phyloP scores from a whole-genome alignment of 768 basidiomycete species.

The Arthromyces matolae region DNA sequence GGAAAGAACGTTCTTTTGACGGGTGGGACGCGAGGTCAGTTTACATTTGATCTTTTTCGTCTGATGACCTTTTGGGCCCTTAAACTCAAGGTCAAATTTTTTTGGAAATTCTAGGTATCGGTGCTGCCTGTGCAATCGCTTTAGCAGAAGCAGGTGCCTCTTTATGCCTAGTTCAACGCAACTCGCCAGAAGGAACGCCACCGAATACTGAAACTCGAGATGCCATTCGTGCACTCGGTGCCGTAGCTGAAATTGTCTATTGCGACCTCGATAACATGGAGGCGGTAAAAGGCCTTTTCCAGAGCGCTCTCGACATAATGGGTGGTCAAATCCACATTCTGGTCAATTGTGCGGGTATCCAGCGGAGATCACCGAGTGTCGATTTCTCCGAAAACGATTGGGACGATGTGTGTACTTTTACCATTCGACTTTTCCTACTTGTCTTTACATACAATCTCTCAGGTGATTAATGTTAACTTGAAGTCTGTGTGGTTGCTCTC shows the following conservation, averaged over 20 bases:
- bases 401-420: conserved; percentile 52
- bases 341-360: conserved; percentile 70
- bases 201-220: conserved; percentile 28
- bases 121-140: conserved; percentile 47
- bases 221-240: conserved; percentile 29
- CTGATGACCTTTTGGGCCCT: conserved; percentile 3
- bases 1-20: conserved; percentile 75
- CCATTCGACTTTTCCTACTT: neutral
- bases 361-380: conserved; percentile 54
- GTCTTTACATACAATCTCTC: conserved; percentile 1
- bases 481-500: conserved; percentile 83
- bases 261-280: conserved; percentile 40
- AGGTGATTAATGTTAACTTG: conserved; percentile 87
- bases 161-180: conserved; percentile 43
- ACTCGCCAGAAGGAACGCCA: conserved; percentile 16
- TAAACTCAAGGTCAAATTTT: neutral
- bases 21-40: conserved; percentile 69
- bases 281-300: conserved; percentile 39
- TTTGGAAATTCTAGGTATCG: conserved; percentile 35
- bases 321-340: conserved; percentile 51
- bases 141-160: conserved; percentile 47
- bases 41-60: conserved; percentile 5
- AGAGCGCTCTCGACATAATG: conserved; percentile 37
- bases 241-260: conserved; percentile 30
- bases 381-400: conserved; percentile 64